A percentile compares a stretch with the other conserved stretches of the same genome.
phyloP scores from a whole-genome alignment of 352 stramenopile species.

The Globisporangium iwayamae region DNA sequence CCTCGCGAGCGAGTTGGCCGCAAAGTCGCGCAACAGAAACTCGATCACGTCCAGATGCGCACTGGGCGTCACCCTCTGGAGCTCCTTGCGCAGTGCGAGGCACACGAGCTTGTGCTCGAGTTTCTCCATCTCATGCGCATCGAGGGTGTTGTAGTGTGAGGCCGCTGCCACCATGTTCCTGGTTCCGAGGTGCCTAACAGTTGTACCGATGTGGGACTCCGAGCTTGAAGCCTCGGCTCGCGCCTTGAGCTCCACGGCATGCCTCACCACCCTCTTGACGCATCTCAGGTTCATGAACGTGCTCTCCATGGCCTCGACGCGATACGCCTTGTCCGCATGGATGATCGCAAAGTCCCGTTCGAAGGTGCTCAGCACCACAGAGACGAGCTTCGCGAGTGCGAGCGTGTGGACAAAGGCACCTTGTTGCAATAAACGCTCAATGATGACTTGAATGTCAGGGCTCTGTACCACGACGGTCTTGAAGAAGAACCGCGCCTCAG shows the following conservation, averaged over 20 bases:
- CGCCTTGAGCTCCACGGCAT: constrained; percentile 22
- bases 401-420: constrained; percentile 31
- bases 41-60: constrained; percentile 34
- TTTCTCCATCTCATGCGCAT: constrained; percentile 24
- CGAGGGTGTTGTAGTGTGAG: not conserved
- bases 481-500: constrained; percentile 39
- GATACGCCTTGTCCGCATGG: not conserved
- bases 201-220: not conserved
- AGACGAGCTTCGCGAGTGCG: constrained; percentile 34
- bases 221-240: not conserved
- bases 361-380: constrained; percentile 23
- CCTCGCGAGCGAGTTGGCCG: constrained; percentile 16
- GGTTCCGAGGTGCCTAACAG: not conserved
- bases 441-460: constrained; percentile 37
- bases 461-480: constrained; percentile 27
- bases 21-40: constrained; percentile 40
- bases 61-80: constrained; percentile 19
- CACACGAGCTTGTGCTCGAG: constrained; percentile 41
- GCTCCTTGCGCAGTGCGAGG: constrained; percentile 33
- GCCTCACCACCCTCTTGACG: constrained; percentile 23
- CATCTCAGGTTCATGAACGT: constrained; percentile 16
- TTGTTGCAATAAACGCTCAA: constrained; percentile 38
- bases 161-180: not conserved
- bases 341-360: constrained; percentile 27
- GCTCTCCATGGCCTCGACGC: not conserved